A percentile compares a stretch with the other conserved stretches of the same genome.
These are phyloP conservation scores for Schizothecium vesticola DNA, from an alignment of 495 filamentous ascomycete genomes.

Conservation along the genomic window DNA sequence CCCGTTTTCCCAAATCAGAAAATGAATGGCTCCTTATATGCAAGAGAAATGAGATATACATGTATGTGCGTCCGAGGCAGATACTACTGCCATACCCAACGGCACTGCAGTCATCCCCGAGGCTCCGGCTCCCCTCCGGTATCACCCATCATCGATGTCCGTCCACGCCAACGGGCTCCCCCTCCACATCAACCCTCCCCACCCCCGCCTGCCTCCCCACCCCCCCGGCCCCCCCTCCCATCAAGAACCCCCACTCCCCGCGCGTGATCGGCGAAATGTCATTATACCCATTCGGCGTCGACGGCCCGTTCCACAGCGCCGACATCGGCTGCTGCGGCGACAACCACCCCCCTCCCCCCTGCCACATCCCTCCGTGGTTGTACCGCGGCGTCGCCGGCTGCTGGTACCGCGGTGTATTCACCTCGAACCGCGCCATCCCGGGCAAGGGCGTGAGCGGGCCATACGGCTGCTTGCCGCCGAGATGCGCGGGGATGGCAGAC, in stretches of 20 bases:
- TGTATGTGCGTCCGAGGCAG: neutral
- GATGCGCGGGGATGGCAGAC: constrained; percentile 12
- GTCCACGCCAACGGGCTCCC: neutral
- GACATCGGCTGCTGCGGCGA: constrained; percentile 7
- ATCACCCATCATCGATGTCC: neutral
- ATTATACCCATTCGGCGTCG: constrained; percentile 50
- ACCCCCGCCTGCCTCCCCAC: constrained; percentile 30
- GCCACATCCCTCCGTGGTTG: neutral
- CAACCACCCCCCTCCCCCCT: neutral
- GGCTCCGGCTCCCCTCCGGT: too few species aligned
- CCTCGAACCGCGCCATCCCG: neutral
- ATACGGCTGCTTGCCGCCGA: neutral
- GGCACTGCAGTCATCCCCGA: too few species aligned
- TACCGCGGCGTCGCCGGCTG: neutral
- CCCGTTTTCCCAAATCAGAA: neutral
- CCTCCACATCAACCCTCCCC: constrained; percentile 22
- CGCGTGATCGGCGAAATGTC: constrained; percentile 51
- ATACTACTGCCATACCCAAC: neutral
- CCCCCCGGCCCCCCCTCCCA: constrained; percentile 22
- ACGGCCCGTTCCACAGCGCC: constrained; percentile 28
- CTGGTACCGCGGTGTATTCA: neutral
- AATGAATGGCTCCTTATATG: neutral
- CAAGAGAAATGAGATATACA: neutral
- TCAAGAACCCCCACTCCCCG: constrained; percentile 52
- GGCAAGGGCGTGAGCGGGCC: neutral